These are phyloP conservation scores for Penicillium crustosum DNA, from an alignment of 2,329 filamentous ascomycete species.

Conservation along the genomic window DNA sequence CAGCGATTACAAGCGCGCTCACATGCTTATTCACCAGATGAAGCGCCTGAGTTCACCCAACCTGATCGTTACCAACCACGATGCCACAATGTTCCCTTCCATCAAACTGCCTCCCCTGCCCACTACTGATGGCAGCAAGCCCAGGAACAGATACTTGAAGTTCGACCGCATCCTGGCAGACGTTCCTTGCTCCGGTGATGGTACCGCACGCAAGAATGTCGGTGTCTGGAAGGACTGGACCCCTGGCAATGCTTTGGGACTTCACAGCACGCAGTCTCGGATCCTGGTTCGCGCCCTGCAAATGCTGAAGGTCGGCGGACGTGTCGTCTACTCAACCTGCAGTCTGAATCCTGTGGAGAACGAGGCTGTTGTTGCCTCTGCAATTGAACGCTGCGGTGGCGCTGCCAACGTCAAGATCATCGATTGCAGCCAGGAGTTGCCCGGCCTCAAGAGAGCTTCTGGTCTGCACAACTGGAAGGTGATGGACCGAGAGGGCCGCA, in stretches of 20 bases:
- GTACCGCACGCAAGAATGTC: conserved; percentile 88
- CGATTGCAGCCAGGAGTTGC: conserved; percentile 76
- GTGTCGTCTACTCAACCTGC: conserved; percentile 97
- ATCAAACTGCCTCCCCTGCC: conserved; percentile 72
- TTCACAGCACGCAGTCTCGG: conserved; percentile 81
- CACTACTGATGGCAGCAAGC: conserved; percentile 54
- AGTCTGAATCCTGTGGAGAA: conserved; percentile 99
- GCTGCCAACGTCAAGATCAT: conserved; percentile 76
- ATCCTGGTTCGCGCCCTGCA: conserved; percentile 91
- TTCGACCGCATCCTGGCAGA: conserved; percentile 96
- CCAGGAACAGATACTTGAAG: conserved; percentile 73
- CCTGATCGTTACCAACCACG: conserved; percentile 94
- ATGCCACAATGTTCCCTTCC: conserved; percentile 91
- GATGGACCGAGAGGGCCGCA: conserved; percentile 78
- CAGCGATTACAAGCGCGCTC: conserved; percentile 91
- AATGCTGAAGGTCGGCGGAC: conserved; percentile 91
- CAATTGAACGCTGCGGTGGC: conserved; percentile 88
- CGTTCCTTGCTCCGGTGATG: conserved; percentile 95
- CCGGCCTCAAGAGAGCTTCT: conserved; percentile 70
- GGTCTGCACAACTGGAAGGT: conserved; percentile 84
- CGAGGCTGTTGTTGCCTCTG: conserved; percentile 83
- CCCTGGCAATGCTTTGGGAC: conserved; percentile 79
- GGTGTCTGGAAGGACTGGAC: conserved; percentile 96
- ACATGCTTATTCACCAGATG: conserved; percentile 96
- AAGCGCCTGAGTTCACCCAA: conserved; percentile 97